These are phyloP conservation scores for Amanita phalloides DNA, from an alignment of 768 basidiomycete species.

Conservation along the genomic window DNA sequence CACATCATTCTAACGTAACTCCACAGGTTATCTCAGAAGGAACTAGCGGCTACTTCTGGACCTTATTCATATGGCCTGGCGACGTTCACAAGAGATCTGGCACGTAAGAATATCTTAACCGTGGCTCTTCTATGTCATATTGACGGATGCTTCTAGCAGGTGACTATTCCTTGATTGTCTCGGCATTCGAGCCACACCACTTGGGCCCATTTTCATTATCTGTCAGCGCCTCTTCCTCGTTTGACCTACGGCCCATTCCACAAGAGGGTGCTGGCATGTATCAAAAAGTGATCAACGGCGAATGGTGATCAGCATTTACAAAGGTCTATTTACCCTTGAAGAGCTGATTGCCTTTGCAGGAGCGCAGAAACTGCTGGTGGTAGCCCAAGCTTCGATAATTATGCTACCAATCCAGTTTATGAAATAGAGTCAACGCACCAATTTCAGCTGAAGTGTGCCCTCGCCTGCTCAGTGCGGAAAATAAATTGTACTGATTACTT, in stretches of 20 bases:
- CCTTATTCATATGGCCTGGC: constrained; percentile 76
- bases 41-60: constrained; percentile 65
- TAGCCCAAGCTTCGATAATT: constrained; percentile 54
- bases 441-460: constrained; percentile 48
- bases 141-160: constrained; percentile 38
- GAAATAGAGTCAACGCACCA: constrained; percentile 42
- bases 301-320: constrained; percentile 39
- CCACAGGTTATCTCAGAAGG: constrained; percentile 47
- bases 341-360: constrained; percentile 28
- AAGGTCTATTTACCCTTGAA: not conserved
- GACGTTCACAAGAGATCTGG: constrained; percentile 37
- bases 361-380: constrained; percentile 48
- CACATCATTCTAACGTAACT: not conserved
- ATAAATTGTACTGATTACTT: not conserved
- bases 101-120: not conserved
- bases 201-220: constrained; percentile 55
- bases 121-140: not conserved
- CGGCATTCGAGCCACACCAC: constrained; percentile 70
- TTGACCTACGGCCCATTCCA: constrained; percentile 57
- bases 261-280: constrained; percentile 94
- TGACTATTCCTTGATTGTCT: constrained; percentile 75
- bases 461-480: not conserved
- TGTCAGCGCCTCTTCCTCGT: constrained; percentile 48
- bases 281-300: constrained; percentile 49
- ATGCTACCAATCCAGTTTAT: constrained; percentile 58